These are phyloP conservation scores for Tuber umbilicatum DNA, from an alignment of 495 filamentous ascomycete genomes.

Conservation along the genomic window DNA sequence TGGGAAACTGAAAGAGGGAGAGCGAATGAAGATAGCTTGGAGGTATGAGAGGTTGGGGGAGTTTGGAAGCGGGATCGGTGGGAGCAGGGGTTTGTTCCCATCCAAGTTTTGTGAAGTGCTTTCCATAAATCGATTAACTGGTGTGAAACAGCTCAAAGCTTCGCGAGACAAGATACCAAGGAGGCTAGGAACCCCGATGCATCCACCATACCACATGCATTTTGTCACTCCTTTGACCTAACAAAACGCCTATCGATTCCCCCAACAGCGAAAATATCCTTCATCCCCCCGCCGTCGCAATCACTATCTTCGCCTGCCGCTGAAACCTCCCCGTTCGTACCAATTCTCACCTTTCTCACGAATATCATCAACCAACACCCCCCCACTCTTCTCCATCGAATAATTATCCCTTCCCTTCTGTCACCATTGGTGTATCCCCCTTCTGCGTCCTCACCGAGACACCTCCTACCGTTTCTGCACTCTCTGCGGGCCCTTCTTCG, in stretches of 20 bases:
- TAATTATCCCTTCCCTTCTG: slow-evolving; percentile 75
- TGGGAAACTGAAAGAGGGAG: slow-evolving; percentile 46
- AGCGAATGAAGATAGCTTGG: slow-evolving; percentile 99
- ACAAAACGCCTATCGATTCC: slow-evolving; percentile 68
- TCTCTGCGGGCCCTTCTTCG: slow-evolving; percentile 67
- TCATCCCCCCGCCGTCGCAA: slow-evolving; percentile 46
- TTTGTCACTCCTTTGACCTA: slow-evolving; percentile 86
- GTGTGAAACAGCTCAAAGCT: slow-evolving; percentile 8
- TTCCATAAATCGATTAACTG: slow-evolving; percentile 5
- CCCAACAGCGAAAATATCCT: slow-evolving; percentile 51
- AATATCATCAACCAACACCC: slow-evolving; percentile 54
- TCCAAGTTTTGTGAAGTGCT: not conserved
- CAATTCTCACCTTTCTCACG: slow-evolving; percentile 57
- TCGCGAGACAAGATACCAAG: not conserved
- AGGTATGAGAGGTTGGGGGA: slow-evolving; percentile 81
- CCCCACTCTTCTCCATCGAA: slow-evolving; percentile 62
- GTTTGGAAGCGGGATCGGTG: slow-evolving; percentile 53
- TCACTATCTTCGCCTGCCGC: not conserved
- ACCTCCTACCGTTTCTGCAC: slow-evolving; percentile 78
- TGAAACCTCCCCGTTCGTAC: slow-evolving; percentile 29
- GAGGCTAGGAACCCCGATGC: not conserved
- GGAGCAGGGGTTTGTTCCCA: slow-evolving; percentile 42
- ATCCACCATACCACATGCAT: slow-evolving; percentile 45
- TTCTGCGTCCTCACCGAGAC: slow-evolving; percentile 57
- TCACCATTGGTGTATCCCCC: slow-evolving; percentile 75